Evolutionary conservation across 2,329 filamentous ascomycete genomes (phyloP).

Genomic region (Ophiocordyceps australis): DNA sequence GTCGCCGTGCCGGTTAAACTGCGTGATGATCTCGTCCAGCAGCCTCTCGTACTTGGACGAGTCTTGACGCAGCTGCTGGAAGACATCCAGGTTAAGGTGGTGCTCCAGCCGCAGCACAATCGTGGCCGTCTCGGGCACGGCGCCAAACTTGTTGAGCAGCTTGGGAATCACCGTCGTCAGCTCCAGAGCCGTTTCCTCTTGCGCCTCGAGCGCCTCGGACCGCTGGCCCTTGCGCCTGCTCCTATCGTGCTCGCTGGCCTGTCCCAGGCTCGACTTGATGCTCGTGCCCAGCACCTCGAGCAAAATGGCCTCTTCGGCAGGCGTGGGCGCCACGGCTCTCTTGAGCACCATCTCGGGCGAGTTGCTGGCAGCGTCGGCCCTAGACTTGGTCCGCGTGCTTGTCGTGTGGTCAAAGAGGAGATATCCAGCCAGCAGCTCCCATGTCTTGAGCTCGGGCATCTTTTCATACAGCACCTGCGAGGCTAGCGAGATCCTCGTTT

Average conservation of each 20-base stretch:
- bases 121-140: constrained; percentile 71
- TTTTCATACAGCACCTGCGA: constrained; percentile 74
- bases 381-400: constrained; percentile 31
- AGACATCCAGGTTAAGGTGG: constrained; percentile 69
- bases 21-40: constrained; percentile 80
- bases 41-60: constrained; percentile 62
- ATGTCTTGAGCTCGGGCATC: constrained; percentile 63
- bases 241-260: constrained; percentile 46
- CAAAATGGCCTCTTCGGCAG: constrained; percentile 67
- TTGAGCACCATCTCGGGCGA: constrained; percentile 44
- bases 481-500: constrained; percentile 73
- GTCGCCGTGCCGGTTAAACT: constrained; percentile 86
- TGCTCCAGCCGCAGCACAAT: constrained; percentile 75
- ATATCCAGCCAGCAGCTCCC: constrained; percentile 80
- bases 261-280: constrained; percentile 55
- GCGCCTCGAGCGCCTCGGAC: constrained; percentile 48
- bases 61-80: constrained; percentile 78
- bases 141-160: constrained; percentile 82
- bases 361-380: constrained; percentile 24
- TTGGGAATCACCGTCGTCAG: constrained; percentile 66
- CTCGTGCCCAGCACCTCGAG: constrained; percentile 74
- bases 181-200: constrained; percentile 62
- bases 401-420: constrained; percentile 80
- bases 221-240: constrained; percentile 37
- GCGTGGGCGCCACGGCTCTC: constrained; percentile 51